Evolutionary conservation across 2,329 filamentous ascomycete species (phyloP), one percentile per base, ranked within the genome.

Genomic region (Xylariaceae sp.): DNA sequence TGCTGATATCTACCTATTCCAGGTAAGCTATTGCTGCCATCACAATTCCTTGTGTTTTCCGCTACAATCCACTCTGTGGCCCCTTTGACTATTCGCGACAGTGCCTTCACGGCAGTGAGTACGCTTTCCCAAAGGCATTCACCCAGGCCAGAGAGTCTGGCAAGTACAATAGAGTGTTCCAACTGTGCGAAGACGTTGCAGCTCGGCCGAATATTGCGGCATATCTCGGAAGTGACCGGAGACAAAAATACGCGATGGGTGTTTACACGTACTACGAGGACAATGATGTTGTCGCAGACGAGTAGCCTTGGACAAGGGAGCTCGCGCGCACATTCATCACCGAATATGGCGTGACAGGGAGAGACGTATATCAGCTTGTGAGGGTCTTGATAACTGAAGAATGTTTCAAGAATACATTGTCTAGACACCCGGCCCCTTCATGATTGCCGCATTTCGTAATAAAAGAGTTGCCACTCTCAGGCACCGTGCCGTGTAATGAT

Each of bases 181-280:
- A 71, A 19, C 79, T 88, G 40, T 83, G 85, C 60, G 75, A 82
- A 1, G 77, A 75, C 1, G 78, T 91, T 22, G 81, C 81, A 68
- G 75, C 79, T 50, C 73, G 82, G 39, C 80, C 80, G 31, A 82
- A 77, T 18, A 76, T 91, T 59, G 86, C 84, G 68, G 77, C 74
- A 31, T 92, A 91, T 64, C 68, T 91, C 45, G 75, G 68, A 18
- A 90, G 87, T 66, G 75, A 81, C 1, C 77, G 84, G 57, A 75
- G 87, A 36, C 63, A 77, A 63, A 69, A 76, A 48, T 91, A 88
- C 63, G 71, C 73, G 1, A 69, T 33, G 31, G 87, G 88, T 1
- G 76, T 91, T 34, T 91, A 82, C 66, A 76, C 88, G 31, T 71
- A 87, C 61, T 91, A 92, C 62, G 77, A 83, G 3, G 88, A 90